Evolutionary conservation across 768 basidiomycete genomes (phyloP).

Genomic region (Naganishia vishniacii): DNA sequence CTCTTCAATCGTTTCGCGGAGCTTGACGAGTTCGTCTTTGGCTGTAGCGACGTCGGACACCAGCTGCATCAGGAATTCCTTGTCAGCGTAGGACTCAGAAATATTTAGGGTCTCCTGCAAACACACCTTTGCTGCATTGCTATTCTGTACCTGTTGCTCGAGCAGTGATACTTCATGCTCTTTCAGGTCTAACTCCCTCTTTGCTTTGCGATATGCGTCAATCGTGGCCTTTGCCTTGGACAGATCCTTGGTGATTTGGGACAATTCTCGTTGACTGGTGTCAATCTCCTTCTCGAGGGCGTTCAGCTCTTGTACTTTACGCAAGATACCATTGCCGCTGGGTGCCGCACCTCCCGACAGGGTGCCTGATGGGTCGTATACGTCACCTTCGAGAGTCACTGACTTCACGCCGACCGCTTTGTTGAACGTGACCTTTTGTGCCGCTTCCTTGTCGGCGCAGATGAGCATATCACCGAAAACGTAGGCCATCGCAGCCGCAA

Average conservation of each 20-base stretch:
- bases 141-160: constrained; percentile 76
- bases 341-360: constrained; percentile 87
- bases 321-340: constrained; percentile 61
- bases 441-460: constrained; percentile 79
- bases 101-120: too few species aligned
- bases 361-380: constrained; percentile 93
- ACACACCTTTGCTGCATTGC: constrained; percentile 80
- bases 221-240: constrained; percentile 50
- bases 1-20: constrained; percentile 45
- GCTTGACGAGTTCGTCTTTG: constrained; percentile 58
- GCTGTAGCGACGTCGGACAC: constrained; percentile 70
- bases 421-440: constrained; percentile 80
- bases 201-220: constrained; percentile 52
- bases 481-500: constrained; percentile 80
- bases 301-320: constrained; percentile 77
- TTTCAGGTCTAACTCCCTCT: constrained; percentile 76
- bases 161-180: constrained; percentile 76
- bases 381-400: constrained; percentile 88
- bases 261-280: constrained; percentile 54
- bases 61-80: constrained; percentile 54
- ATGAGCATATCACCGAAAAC: constrained; percentile 91
- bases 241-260: constrained; percentile 58
- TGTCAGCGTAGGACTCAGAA: too few species aligned
- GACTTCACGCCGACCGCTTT: constrained; percentile 66
- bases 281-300: constrained; percentile 61